Evolutionary conservation across 2,329 filamentous ascomycete species (phyloP), one percentile per base, ranked within the genome.

Genomic region (Trichoderma harzianum): DNA sequence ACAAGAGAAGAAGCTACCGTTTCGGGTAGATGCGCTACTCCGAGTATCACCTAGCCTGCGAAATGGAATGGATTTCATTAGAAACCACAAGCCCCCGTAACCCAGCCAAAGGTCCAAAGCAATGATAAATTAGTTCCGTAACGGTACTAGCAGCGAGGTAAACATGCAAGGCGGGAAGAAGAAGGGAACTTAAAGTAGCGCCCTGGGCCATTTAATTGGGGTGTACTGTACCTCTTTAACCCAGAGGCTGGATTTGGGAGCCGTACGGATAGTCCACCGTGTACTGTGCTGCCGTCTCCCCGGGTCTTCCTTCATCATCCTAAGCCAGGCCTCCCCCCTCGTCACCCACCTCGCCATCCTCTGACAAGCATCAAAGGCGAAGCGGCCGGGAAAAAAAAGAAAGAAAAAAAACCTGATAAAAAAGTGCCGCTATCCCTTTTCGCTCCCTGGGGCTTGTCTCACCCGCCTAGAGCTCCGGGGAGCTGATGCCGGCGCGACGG

Each of bases 381-480:
- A 43, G 34, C 34, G 34, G 28, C 57, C 24, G 53, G 53, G 5
- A 60, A 60, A 60, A 58, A 32, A 58, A 32, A 58, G 12, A 32
- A 58, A 36, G 16, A 34, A 18, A 21, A 24, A 16, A 36, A 18
- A 32, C 5, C 18, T 16, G 28, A 30, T 43, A 10, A 58, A 43
- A 21, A 21, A n/a, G 53, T 57, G 65, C 34, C 55, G 26, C 43
- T 55, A 64, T 47, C 39, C 57, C 66, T 57, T 62, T 53, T 53
- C 16, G 66, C 34, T 47, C 57, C 65, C 66, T 60, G 65, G 55
- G 36, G 39, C 16, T 39, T 61, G 57, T 34, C 55, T 58, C 21
- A 68, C 53, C 55, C 36, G 65, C 65, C 36, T 68, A 47, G 34
- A 69, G 69, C 61, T 71, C 61, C 69, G 69, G 69, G 69, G 69